Conservation (phyloP, 805 yeast genomes). For the Wickerhamiella vanderwaltii region DNA sequence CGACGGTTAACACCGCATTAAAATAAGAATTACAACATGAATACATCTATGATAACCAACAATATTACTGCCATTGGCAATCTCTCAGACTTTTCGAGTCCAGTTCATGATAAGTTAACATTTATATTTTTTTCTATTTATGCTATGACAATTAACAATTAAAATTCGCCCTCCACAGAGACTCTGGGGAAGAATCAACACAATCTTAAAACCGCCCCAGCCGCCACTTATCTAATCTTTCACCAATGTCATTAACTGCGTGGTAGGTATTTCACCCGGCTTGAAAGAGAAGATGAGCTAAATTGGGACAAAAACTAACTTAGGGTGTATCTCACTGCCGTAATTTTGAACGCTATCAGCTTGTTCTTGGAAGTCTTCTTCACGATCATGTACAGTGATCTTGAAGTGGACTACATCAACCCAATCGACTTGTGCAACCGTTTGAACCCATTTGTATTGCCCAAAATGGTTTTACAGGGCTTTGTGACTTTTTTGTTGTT, state of each 20-base stretch:
- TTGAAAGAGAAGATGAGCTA: background rate
- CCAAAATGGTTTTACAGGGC: slow-evolving; percentile 73
- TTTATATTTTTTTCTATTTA: too few species aligned
- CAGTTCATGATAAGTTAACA: too few species aligned
- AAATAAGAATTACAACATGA: too few species aligned
- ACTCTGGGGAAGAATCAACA: too few species aligned
- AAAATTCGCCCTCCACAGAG: too few species aligned
- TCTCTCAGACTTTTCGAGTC: too few species aligned
- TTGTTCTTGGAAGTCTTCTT: slow-evolving; percentile 87
- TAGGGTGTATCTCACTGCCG: slow-evolving; percentile 39
- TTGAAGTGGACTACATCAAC: slow-evolving; percentile 65
- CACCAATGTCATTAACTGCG: slow-evolving; percentile 9
- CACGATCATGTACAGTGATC: slow-evolving; percentile 87
- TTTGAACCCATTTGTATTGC: slow-evolving; percentile 71
- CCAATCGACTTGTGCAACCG: slow-evolving; percentile 93
- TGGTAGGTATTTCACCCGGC: slow-evolving; percentile 1
- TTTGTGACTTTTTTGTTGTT: slow-evolving; percentile 57
- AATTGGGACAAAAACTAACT: slow-evolving; percentile 8
- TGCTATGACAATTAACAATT: too few species aligned
- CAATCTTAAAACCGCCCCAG: too few species aligned
- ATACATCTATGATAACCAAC: too few species aligned
- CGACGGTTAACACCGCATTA: too few species aligned
- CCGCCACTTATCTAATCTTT: too few species aligned
- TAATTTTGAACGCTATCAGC: slow-evolving; percentile 73
- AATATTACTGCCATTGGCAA: too few species aligned